Conservation (phyloP, 306 rosid species). For the Leucaena leucocephala region DNA sequence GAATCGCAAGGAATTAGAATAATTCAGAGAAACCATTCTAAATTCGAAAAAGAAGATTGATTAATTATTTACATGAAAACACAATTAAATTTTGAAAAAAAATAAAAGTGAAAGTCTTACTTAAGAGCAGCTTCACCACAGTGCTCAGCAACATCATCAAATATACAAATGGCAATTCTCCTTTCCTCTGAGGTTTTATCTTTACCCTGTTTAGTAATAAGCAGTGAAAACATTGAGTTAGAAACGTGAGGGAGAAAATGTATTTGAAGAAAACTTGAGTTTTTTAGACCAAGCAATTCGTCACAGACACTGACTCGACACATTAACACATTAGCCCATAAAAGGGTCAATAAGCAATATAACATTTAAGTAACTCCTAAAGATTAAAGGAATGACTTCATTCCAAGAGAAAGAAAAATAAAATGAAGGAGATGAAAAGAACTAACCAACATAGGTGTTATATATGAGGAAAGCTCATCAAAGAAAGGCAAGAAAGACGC, state of each 20-base stretch:
- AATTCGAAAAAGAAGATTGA: slow-evolving; percentile 6
- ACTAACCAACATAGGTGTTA: slow-evolving; percentile 98
- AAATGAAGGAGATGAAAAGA: slow-evolving; percentile 5
- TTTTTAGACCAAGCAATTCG: background rate
- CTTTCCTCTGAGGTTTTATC: slow-evolving; percentile 95
- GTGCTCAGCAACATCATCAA: slow-evolving; percentile 96
- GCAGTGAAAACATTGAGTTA: slow-evolving; percentile 9
- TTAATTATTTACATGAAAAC: background rate
- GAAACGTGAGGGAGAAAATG: background rate
- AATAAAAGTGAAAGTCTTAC: slow-evolving; percentile 47
- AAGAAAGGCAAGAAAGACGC: slow-evolving; percentile 94
- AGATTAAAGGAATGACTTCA: background rate
- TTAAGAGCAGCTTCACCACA: slow-evolving; percentile 91
- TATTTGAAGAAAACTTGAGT: background rate
- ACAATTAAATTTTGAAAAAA: slow-evolving; percentile 14
- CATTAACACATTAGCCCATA: background rate
- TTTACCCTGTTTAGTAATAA: slow-evolving; percentile 69
- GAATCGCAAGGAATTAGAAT: slow-evolving; percentile 20
- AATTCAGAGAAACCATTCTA: slow-evolving; percentile 22
- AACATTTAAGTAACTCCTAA: background rate
- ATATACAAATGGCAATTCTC: slow-evolving; percentile 90
- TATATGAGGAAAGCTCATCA: slow-evolving; percentile 81
- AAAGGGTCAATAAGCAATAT: background rate
- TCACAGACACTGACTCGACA: background rate
- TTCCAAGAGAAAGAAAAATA: slow-evolving; percentile 17